A percentile compares a stretch with the other conserved stretches of the same genome.
Conservation (phyloP, 202 grass and related monocot species). For the Bolboschoenoplectus hybrid region DNA sequence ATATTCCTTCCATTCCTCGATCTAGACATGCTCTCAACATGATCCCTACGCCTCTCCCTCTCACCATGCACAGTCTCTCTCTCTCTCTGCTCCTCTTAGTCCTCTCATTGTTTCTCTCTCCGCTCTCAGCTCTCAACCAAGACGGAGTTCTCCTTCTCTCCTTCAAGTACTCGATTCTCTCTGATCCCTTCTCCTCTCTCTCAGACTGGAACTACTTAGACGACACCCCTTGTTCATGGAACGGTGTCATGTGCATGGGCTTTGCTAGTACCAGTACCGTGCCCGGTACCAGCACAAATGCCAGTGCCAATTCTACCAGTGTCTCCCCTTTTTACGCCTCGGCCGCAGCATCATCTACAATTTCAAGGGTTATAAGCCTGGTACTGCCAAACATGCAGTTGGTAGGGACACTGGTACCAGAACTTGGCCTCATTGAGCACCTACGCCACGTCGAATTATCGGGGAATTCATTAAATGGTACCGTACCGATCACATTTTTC, state of each 20-base stretch:
- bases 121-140: slow-evolving; percentile 50
- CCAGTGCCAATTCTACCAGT: slow-evolving; percentile 37
- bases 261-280: slow-evolving; percentile 40
- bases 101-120: slow-evolving; percentile 51
- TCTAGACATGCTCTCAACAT: background rate
- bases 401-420: slow-evolving; percentile 46
- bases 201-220: slow-evolving; percentile 61
- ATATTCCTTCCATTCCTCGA: slow-evolving; percentile 41
- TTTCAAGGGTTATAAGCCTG: slow-evolving; percentile 85
- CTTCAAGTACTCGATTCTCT: slow-evolving; percentile 66
- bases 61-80: background rate
- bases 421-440: slow-evolving; percentile 70
- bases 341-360: slow-evolving; percentile 37
- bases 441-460: slow-evolving; percentile 90
- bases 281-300: background rate
- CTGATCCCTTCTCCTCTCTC: slow-evolving; percentile 65
- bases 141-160: slow-evolving; percentile 71
- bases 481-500: slow-evolving; percentile 55
- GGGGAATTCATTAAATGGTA: slow-evolving; percentile 63
- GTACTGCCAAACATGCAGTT: slow-evolving; percentile 70
- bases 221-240: slow-evolving; percentile 67
- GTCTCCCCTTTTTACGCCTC: slow-evolving; percentile 26
- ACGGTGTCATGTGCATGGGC: slow-evolving; percentile 89
- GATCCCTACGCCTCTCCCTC: background rate
- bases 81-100: slow-evolving; percentile 30